Evolutionary conservation across 352 stramenopile genomes (phyloP), one percentile per base, ranked within the genome.

Genomic region (Elongisporangium anandrum): DNA sequence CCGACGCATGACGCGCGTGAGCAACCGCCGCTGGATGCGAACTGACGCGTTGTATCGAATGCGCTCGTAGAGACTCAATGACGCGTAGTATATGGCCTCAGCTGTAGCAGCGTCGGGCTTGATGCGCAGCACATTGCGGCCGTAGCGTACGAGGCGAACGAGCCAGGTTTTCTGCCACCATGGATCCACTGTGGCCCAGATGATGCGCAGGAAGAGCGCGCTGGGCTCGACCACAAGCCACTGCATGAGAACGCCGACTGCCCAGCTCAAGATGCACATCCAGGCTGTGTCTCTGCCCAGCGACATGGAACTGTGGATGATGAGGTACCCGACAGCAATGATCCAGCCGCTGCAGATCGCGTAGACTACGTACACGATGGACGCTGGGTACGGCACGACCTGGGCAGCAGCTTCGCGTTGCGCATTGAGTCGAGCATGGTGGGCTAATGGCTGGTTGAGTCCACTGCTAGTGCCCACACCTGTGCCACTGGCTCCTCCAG

Each of bases 1-100:
- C 7, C 65, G 59, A 1, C 83, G 75, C 1, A 65, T 77, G 17
- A 87, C 62, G n/a, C 73, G 68, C 9, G 80, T 87, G 23, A 88
- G 59, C 53, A 90, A 60, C 0, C 77, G 73, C 16, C 77, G 79
- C 55, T 92, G 83, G 39, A 92, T 83, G 12, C 79, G 73, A 10
- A 88, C 77, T 0, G 83, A 75, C 4, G 80, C 79, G 52, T 81
- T 84, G 60, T 77, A 88, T 0, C 83, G 80, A 21, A 92, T 84
- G 39, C 73, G 77, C 50, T 88, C 77, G 65, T 90, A 92, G 47
- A 90, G 68, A 50, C 72, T 81, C 41, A 89, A 63, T 6, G 77
- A 87, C 19, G 72, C 73, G 39, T 78, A 81, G 51, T 75, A 70
- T 3, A 68, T 57, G 17, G 68, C 66, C 2, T 61, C 61, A 0